A percentile compares a stretch with the other conserved stretches of the same genome.
Conservation (phyloP, 345 rosid species). For the Cardamine occulta region DNA sequence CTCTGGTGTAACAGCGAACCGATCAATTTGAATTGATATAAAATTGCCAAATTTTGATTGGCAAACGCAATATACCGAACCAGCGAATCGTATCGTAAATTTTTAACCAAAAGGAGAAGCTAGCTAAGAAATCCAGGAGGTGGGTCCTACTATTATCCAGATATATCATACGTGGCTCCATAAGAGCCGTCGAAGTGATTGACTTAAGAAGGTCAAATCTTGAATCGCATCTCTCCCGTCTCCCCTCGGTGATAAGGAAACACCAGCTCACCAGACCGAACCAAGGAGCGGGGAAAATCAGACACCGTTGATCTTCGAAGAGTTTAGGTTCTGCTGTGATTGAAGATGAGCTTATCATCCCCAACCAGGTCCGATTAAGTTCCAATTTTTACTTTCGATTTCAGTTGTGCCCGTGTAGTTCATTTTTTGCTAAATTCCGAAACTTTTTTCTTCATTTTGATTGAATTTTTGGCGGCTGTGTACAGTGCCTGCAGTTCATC, state of each 20-base stretch:
- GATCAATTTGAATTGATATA: not conserved
- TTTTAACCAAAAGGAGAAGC: not conserved
- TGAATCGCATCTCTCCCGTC: slow-evolving; percentile 25
- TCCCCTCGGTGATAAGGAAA: slow-evolving; percentile 44
- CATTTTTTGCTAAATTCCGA: slow-evolving; percentile 7
- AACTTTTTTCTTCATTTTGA: not conserved
- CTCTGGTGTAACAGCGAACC: not conserved
- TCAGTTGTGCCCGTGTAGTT: not conserved
- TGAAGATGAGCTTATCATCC: slow-evolving; percentile 42
- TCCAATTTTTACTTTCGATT: not conserved
- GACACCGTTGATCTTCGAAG: slow-evolving; percentile 19
- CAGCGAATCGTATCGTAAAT: not conserved
- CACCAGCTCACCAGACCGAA: slow-evolving; percentile 19
- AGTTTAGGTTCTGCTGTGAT: not conserved
- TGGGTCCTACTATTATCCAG: slow-evolving; percentile 41
- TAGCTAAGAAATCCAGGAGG: slow-evolving; percentile 24
- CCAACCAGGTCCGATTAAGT: slow-evolving; percentile 43
- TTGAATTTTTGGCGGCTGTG: not conserved
- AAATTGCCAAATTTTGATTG: not conserved
- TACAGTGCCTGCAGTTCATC: slow-evolving; percentile 51
- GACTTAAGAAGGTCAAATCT: slow-evolving; percentile 33
- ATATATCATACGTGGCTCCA: slow-evolving; percentile 31
- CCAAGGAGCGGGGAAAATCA: slow-evolving; percentile 31
- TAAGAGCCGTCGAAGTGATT: slow-evolving; percentile 25
- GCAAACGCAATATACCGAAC: not conserved